Conservation (phyloP, 2,329 filamentous ascomycete genomes). For the Scleromitrula shiraiana region DNA sequence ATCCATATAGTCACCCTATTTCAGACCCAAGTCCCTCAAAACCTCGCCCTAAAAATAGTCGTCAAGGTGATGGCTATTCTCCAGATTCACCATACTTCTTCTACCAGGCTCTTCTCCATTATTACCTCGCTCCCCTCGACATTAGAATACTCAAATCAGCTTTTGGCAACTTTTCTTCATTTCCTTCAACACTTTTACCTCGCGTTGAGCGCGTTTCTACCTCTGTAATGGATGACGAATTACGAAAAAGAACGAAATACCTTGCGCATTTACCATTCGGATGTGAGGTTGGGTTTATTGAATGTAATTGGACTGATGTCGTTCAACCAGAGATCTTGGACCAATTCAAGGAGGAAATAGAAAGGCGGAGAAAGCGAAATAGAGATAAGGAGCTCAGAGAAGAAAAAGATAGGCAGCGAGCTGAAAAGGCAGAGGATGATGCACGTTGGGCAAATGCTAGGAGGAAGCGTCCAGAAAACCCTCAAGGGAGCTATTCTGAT, state of each 20-base stretch:
- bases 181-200: slow-evolving; percentile 62
- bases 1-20: not conserved
- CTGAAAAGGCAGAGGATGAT: slow-evolving; percentile 62
- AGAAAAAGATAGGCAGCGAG: slow-evolving; percentile 60
- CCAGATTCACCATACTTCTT: slow-evolving; percentile 51
- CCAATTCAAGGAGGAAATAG: slow-evolving; percentile 55
- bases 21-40: not conserved
- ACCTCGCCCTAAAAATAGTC: not conserved
- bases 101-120: slow-evolving; percentile 64
- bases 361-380: slow-evolving; percentile 54
- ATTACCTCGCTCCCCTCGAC: slow-evolving; percentile 64
- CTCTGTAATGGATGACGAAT: slow-evolving; percentile 63
- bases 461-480: slow-evolving; percentile 45
- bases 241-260: slow-evolving; percentile 63
- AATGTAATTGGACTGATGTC: slow-evolving; percentile 69
- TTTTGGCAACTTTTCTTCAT: slow-evolving; percentile 58
- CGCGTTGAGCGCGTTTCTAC: slow-evolving; percentile 64
- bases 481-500: slow-evolving; percentile 38
- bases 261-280: slow-evolving; percentile 63
- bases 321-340: slow-evolving; percentile 53
- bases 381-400: slow-evolving; percentile 60
- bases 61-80: slow-evolving; percentile 7
- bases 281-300: slow-evolving; percentile 64
- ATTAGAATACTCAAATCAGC: slow-evolving; percentile 66
- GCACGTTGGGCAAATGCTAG: slow-evolving; percentile 52